Conservation (phyloP, 2,329 filamentous ascomycete genomes). For the Stromatinia cepivora region DNA sequence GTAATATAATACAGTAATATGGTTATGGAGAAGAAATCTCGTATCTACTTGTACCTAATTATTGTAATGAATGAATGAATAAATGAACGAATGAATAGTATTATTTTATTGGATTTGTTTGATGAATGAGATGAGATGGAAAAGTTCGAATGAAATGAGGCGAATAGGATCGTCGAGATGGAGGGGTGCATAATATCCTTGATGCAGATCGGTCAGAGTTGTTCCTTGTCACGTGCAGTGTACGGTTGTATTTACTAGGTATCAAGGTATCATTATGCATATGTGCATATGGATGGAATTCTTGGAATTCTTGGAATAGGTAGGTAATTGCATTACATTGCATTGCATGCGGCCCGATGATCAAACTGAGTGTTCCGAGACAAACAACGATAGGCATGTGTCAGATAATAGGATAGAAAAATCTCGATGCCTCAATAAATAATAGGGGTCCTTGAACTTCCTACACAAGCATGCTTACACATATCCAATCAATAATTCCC, state of each 20-base stretch:
- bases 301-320: background rate
- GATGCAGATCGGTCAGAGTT: slow-evolving; percentile 11
- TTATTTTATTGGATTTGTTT: background rate
- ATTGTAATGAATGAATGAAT: too few species aligned
- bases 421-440: background rate
- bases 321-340: too few species aligned
- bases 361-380: background rate
- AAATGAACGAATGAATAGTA: too few species aligned
- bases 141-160: background rate
- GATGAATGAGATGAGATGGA: background rate
- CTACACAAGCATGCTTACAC: too few species aligned
- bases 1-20: too few species aligned
- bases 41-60: too few species aligned
- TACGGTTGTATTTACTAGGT: background rate
- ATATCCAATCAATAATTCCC: background rate
- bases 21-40: too few species aligned
- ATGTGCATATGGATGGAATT: too few species aligned
- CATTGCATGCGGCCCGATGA: background rate
- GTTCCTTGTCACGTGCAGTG: background rate
- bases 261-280: background rate
- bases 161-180: background rate
- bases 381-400: too few species aligned
- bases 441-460: background rate
- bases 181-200: background rate
- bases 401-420: too few species aligned